Evolutionary conservation across 2,329 filamentous ascomycete genomes (phyloP), one percentile per base, ranked within the genome.

Genomic region (Ophiosphaerella korrae): DNA sequence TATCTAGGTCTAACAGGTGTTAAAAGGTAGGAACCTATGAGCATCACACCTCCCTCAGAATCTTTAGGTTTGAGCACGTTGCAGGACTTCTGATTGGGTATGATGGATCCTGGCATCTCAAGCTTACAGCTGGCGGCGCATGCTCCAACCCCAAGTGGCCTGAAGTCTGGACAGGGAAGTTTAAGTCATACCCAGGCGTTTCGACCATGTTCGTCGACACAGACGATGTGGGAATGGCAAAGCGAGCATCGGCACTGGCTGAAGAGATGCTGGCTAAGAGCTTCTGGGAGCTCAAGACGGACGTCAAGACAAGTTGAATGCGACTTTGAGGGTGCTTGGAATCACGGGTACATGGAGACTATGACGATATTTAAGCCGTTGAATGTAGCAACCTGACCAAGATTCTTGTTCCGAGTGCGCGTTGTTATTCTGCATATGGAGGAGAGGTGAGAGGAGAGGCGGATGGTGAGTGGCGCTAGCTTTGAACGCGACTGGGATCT

Each of bases 41-140:
- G 14, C 45, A 53, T 11, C 60, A 61, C n/a, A 52, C 44, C 0
- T 52, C 51, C 0, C 34, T 58, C 23, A 60, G 56, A 8, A 14
- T 33, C 0, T 62, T 47, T 9, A 44, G 53, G 1, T 64, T 65
- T 37, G 46, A 56, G 32, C 54, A 57, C 11, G 41, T 66, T 4
- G 63, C 55, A 0, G 57, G 63, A 8, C 44, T 60, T 1, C 35
- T 60, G 0, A 58, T 64, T 11, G 56, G 63, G 0, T 63, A 61
- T n/a, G 59, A 62, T 7, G 59, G 57, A 1, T 53, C 51, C 0
- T 66, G 63, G 59, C 53, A 56, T 4, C 34, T 62, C 3, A 53
- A 55, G 1, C 34, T 49, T 4, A 57, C 53, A 0, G 53, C 53
- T 0, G 37, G 52, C 1, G 60, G 60, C n/a, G 55, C 56, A 0